phyloP scores from a whole-genome alignment of 805 yeast species.

The Isabelozyma pseudorhagii region DNA sequence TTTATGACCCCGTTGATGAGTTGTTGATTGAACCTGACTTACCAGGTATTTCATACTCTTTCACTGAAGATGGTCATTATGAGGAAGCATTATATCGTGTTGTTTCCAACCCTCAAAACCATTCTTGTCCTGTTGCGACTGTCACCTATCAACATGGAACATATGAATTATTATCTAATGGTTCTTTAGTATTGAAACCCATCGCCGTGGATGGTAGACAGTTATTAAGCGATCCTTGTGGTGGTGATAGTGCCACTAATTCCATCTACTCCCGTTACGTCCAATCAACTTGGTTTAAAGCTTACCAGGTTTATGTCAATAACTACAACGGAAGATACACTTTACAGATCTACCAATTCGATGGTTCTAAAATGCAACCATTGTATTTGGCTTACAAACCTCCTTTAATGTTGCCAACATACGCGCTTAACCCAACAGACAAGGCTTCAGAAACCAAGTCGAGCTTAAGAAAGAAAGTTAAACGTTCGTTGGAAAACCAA shows the following conservation, averaged over 20 bases:
- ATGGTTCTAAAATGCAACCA: constrained; percentile 82
- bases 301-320: constrained; percentile 62
- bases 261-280: constrained; percentile 71
- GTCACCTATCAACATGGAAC: constrained; percentile 88
- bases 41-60: constrained; percentile 91
- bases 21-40: constrained; percentile 90
- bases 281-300: constrained; percentile 59
- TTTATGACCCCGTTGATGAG: constrained; percentile 95
- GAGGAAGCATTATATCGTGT: constrained; percentile 90
- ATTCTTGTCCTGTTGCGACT: constrained; percentile 80
- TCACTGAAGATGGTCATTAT: constrained; percentile 86
- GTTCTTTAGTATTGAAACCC: constrained; percentile 69
- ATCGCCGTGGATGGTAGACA: constrained; percentile 90
- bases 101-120: constrained; percentile 64
- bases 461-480: constrained; percentile 45
- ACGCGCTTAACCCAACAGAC: constrained; percentile 82
- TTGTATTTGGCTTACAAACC: constrained; percentile 89
- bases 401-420: constrained; percentile 94
- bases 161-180: constrained; percentile 60
- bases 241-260: constrained; percentile 39
- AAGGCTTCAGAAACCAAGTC: constrained; percentile 31
- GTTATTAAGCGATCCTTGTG: constrained; percentile 82
- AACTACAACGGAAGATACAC: constrained; percentile 80
- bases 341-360: constrained; percentile 70
- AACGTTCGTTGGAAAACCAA: constrained; percentile 76